Base-by-base conservation (phyloP, 148 eudicot species). In the Dianthus caryophyllus region DNA sequence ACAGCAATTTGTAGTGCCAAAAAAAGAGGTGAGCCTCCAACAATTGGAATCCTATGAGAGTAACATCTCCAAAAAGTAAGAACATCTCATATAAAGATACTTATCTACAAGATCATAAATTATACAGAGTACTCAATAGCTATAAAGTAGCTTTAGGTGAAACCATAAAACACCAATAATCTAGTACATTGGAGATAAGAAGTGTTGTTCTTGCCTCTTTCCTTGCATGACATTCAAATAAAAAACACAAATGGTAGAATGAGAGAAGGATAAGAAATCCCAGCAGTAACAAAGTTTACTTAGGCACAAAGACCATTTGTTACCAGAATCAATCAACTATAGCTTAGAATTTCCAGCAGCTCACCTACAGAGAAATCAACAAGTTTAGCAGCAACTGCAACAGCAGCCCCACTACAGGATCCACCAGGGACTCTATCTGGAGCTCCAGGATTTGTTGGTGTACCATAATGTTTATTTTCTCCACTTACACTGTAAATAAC, bases 321-420 rank as follows among this genome's bases (percentile, higher is more conserved):
- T 18, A n/a, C 47, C 29, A 61, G 48, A 20, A 31, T 29, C 68
- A 25, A 46, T 50, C 18, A 62, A 36, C 48, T 64, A 0, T 8
- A 70, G 22, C 17, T 49, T 53, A 38, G 24, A 65, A 18, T 36
- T 20, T 22, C 24, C 27, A 64, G 48, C 54, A 70, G 41, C 85
- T 82, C 75, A 88, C 99, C 99, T 62, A 95, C 60, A 75, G 96
- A 78, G 73, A 95, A 88, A 65, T 95, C 94, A 82, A 87, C 96
- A 67, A 95, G 78, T 75, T 83, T 78, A 27, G 96, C 91, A 79
- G 99, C 87, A 60, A 86, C 97, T 64, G 89, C 90, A 12, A 90
- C 96, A 79, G 99, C 90, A 77, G 97, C 93, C 61, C 99, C 99
- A 79, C 96, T 79, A 63, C 85, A 95, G 64, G 94, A 83, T 71